phyloP scores from a whole-genome alignment of 331 rosid genomes.

The Saraca asoca region DNA sequence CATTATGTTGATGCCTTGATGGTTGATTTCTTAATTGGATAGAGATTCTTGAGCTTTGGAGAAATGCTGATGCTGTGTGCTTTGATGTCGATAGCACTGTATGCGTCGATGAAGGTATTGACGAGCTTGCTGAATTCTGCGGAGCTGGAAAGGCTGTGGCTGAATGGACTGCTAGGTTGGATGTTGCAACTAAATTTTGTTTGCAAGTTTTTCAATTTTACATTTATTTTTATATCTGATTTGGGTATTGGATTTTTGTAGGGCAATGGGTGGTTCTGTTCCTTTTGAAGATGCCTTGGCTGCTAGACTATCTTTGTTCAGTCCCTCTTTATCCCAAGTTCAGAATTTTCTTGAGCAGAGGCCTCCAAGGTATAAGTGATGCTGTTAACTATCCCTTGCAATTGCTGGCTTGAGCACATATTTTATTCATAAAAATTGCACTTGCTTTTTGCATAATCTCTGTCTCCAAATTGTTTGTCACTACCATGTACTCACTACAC shows the following conservation, averaged over 20 bases:
- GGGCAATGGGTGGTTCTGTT: constrained; percentile 96
- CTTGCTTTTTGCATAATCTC: not conserved
- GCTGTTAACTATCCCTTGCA: constrained; percentile 2
- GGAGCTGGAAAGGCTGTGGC: constrained; percentile 99
- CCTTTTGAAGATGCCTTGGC: constrained; percentile 93
- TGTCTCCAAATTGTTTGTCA: constrained; percentile 7
- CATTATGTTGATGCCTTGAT: constrained; percentile 33
- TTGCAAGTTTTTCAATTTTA: not conserved
- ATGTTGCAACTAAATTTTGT: constrained; percentile 6
- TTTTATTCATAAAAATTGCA: constrained; percentile 1
- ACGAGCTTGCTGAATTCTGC: constrained; percentile 90
- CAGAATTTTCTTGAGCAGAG: constrained; percentile 73
- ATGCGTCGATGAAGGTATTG: constrained; percentile 91
- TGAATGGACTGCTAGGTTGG: constrained; percentile 92
- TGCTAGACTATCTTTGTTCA: constrained; percentile 80
- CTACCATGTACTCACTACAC: not conserved
- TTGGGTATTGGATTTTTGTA: constrained; percentile 34
- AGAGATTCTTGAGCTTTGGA: constrained; percentile 82
- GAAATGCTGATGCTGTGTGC: constrained; percentile 83
- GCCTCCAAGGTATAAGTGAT: constrained; percentile 65
- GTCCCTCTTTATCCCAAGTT: constrained; percentile 73
- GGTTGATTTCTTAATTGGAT: constrained; percentile 30
- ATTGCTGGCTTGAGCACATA: constrained; percentile 18
- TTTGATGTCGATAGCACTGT: constrained; percentile 98
- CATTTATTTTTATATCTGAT: constrained; percentile 26